Percentiles rank a stretch among this genome's conserved stretches.
These are phyloP conservation scores for Rhodotorula sphaerocarpa DNA, from an alignment of 768 basidiomycete species.

Conservation along the genomic window DNA sequence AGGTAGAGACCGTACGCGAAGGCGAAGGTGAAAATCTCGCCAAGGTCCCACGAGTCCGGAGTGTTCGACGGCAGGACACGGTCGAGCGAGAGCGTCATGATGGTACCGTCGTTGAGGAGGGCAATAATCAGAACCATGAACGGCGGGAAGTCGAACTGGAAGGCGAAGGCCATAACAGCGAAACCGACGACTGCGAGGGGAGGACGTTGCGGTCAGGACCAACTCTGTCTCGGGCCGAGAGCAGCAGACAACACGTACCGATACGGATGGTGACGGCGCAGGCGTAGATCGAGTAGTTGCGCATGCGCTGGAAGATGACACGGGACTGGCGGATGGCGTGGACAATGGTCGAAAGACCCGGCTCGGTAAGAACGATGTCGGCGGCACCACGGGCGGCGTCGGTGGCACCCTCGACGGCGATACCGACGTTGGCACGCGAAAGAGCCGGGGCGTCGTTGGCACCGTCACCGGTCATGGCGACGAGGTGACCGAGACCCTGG, in stretches of 20 bases:
- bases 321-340: conserved; percentile 97
- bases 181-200: conserved; percentile 75
- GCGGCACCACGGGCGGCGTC: conserved; percentile 98
- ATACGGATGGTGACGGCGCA: conserved; percentile 77
- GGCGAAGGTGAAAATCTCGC: conserved; percentile 92
- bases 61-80: conserved; percentile 86
- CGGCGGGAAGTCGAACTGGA: conserved; percentile 97
- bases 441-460: conserved; percentile 97
- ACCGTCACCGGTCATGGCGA: conserved; percentile 99
- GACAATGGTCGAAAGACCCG: conserved; percentile 97
- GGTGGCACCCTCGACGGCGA: conserved; percentile 97
- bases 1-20: conserved; percentile 92
- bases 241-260: conserved; percentile 42
- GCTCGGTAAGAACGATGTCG: conserved; percentile 95
- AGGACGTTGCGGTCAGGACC: conserved; percentile 50
- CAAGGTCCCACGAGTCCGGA: conserved; percentile 90
- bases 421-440: conserved; percentile 98
- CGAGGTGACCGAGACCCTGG: conserved; percentile 87
- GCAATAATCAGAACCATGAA: conserved; percentile 99
- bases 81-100: conserved; percentile 89
- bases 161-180: conserved; percentile 86
- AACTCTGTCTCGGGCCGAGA: conserved; percentile 45
- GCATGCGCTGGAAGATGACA: conserved; percentile 99
- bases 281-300: conserved; percentile 83
- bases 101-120: conserved; percentile 92